phyloP scores from a whole-genome alignment of 1,139 yeast genomes.

The Taphrina betulina region DNA sequence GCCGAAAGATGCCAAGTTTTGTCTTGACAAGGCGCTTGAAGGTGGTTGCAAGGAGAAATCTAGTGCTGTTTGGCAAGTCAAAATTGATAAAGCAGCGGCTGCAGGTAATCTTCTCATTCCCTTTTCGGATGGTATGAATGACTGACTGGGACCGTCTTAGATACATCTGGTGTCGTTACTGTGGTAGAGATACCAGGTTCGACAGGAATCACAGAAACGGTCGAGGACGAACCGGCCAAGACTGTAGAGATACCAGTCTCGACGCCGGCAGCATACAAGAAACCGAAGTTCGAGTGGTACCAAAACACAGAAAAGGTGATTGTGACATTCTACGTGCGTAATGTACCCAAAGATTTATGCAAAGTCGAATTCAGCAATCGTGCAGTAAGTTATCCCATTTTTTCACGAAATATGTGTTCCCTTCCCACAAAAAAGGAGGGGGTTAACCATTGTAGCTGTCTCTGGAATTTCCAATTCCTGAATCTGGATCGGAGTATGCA shows the following conservation, averaged over 20 bases:
- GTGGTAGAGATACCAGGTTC: not conserved
- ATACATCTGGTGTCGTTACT: no score
- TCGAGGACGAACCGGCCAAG: not conserved
- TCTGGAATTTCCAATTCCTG: constrained; percentile 40
- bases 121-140: not conserved
- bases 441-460: not conserved
- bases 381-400: constrained; percentile 49
- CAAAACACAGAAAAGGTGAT: constrained; percentile 61
- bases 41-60: constrained; percentile 53
- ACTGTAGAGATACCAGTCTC: not conserved
- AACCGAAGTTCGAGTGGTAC: constrained; percentile 75
- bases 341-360: constrained; percentile 51
- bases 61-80: constrained; percentile 51
- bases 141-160: not conserved
- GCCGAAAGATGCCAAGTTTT: constrained; percentile 51
- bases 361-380: constrained; percentile 32
- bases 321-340: constrained; percentile 70
- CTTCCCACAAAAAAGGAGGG: no score
- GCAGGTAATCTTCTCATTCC: not conserved
- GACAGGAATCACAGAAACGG: not conserved
- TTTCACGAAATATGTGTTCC: not conserved
- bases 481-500: constrained; percentile 51
- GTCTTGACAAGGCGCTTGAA: constrained; percentile 54
- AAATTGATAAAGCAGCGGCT: constrained; percentile 38
- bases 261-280: constrained; percentile 40